phyloP scores from a whole-genome alignment of 441 rosid genomes.

The Dalechampia spathulata region DNA sequence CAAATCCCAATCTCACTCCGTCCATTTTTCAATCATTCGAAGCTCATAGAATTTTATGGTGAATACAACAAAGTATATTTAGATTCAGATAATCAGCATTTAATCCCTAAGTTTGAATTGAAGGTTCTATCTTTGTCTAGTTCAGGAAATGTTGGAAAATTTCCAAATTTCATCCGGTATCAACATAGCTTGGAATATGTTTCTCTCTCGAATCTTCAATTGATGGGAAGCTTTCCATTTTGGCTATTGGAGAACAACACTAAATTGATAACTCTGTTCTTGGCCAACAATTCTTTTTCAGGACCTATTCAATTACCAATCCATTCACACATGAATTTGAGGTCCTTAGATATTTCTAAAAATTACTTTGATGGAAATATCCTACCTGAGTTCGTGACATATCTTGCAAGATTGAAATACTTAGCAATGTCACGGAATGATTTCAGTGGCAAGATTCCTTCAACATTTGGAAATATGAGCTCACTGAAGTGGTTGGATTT shows the following conservation, averaged over 20 bases:
- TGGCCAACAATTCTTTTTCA: constrained; percentile 12
- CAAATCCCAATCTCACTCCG: constrained; percentile 13
- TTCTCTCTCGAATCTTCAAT: constrained; percentile 4
- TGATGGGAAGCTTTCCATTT: constrained; percentile 19
- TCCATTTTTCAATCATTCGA: constrained; percentile 23
- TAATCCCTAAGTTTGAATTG: constrained; percentile 13
- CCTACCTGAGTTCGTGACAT: background rate
- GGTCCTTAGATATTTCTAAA: background rate
- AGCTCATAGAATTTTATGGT: constrained; percentile 7
- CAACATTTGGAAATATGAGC: constrained; percentile 13
- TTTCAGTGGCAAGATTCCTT: constrained; percentile 14
- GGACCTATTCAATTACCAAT: constrained; percentile 11
- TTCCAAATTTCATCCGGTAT: constrained; percentile 20
- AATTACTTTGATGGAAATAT: constrained; percentile 12
- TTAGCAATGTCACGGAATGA: constrained; percentile 12
- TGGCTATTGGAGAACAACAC: constrained; percentile 32
- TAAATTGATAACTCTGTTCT: background rate
- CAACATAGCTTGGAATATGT: constrained; percentile 10
- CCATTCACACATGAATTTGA: background rate
- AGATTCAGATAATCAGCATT: background rate
- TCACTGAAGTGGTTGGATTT: background rate
- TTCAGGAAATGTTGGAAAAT: background rate
- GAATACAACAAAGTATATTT: background rate
- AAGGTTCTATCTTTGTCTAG: background rate
- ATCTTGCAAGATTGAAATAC: background rate